Percentiles rank a stretch among this genome's conserved stretches.
These are phyloP conservation scores for Colletotrichum caudatum DNA, from an alignment of 2,329 filamentous ascomycete genomes.

Conservation along the genomic window DNA sequence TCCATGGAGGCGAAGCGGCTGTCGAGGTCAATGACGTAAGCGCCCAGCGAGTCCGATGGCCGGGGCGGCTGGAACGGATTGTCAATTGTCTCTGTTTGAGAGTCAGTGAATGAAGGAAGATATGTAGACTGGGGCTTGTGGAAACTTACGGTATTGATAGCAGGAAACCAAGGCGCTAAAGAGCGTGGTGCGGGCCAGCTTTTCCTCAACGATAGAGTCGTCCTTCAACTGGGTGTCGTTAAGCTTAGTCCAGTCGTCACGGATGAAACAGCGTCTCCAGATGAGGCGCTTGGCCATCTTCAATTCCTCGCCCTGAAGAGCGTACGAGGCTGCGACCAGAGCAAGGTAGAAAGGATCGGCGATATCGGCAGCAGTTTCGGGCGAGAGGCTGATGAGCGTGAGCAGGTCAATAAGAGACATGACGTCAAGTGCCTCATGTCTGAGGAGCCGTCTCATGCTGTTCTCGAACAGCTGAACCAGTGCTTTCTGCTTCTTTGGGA, in stretches of 20 bases:
- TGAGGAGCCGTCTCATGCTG: constrained; percentile 76
- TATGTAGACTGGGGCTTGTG: constrained; percentile 39
- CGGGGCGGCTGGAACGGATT: constrained; percentile 59
- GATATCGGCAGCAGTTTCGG: constrained; percentile 64
- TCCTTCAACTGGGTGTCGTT: constrained; percentile 82
- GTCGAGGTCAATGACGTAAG: constrained; percentile 71
- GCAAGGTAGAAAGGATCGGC: constrained; percentile 80
- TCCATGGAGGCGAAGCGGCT: constrained; percentile 70
- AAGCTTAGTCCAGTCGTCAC: constrained; percentile 85
- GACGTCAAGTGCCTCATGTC: constrained; percentile 77
- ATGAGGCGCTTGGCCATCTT: constrained; percentile 73
- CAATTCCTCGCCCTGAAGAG: constrained; percentile 66
- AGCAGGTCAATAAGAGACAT: constrained; percentile 78
- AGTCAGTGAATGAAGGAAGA: constrained; percentile 46
- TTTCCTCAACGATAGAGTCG: constrained; percentile 74
- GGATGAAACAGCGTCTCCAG: constrained; percentile 88
- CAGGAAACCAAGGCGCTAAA: constrained; percentile 76
- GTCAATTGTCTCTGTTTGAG: constrained; percentile 55
- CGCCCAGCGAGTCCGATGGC: constrained; percentile 68
- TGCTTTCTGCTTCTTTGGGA: constrained; percentile 71
- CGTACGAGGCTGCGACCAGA: constrained; percentile 70
- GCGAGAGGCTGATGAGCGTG: constrained; percentile 73
- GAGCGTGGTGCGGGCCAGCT: constrained; percentile 74
- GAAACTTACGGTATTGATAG: constrained; percentile 67
- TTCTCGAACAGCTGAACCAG: constrained; percentile 79